A percentile compares a stretch with the other conserved stretches of the same genome.
Evolutionary conservation across 305 asterid species (phyloP).

Genomic region (Stenogyne calaminthoides): DNA sequence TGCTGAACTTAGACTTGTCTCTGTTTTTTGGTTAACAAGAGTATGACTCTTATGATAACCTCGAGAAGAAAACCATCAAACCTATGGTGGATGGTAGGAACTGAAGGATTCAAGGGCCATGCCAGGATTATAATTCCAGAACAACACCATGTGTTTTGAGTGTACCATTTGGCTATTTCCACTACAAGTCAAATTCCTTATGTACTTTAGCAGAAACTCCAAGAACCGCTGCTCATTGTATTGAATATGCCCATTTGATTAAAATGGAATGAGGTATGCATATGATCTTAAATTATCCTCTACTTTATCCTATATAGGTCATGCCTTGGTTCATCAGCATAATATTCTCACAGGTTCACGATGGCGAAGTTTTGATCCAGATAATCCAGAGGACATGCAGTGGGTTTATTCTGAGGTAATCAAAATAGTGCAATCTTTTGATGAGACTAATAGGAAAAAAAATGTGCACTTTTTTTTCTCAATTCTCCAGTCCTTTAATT

Average conservation of each 20-base stretch:
- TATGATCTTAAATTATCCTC: conserved; percentile 6
- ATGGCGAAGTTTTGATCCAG: conserved; percentile 89
- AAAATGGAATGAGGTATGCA: conserved; percentile 91
- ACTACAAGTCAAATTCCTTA: conserved; percentile 95
- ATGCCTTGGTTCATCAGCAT: conserved; percentile 20
- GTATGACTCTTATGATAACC: conserved; percentile 83
- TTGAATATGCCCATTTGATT: conserved; percentile 96
- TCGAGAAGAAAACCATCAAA: conserved; percentile 72
- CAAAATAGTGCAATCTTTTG: conserved; percentile 13
- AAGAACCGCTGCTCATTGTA: conserved; percentile 94
- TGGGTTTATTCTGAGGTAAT: conserved; percentile 95
- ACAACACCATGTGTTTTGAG: conserved; percentile 93
- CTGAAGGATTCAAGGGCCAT: conserved; percentile 99
- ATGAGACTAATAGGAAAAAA: background rate
- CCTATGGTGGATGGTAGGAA: conserved; percentile 99
- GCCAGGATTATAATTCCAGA: conserved; percentile 95
- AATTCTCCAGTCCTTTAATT: conserved; percentile 32
- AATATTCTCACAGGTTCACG: conserved; percentile 63
- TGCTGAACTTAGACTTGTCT: conserved; percentile 31
- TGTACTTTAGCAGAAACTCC: conserved; percentile 99
- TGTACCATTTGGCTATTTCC: conserved; percentile 99
- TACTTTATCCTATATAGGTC: conserved; percentile 13
- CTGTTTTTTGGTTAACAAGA: conserved; percentile 46
- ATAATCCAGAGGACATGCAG: conserved; percentile 94
- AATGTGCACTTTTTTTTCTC: background rate